phyloP scores from a whole-genome alignment of 2,329 filamentous ascomycete species.

The Leptographium procerum region DNA sequence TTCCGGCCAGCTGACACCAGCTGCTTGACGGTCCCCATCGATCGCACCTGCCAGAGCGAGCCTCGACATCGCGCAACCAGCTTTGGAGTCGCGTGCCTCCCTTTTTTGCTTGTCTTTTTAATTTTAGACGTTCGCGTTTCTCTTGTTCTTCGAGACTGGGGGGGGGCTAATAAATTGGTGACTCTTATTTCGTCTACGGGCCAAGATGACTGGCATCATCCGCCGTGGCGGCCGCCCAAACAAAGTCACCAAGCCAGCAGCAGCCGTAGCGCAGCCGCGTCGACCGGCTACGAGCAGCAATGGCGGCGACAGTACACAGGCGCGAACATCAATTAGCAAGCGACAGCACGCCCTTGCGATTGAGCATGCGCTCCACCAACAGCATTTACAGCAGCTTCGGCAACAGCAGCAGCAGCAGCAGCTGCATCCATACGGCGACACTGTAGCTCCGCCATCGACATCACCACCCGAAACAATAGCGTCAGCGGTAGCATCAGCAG shows the following conservation, averaged over 20 bases:
- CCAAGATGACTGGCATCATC: constrained; percentile 24
- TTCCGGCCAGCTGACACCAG: constrained; percentile 12
- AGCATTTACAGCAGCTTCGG: constrained; percentile 10
- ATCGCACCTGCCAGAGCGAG: neutral
- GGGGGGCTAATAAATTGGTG: neutral
- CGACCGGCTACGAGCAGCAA: constrained; percentile 5
- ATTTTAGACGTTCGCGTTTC: neutral
- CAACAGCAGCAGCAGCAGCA: constrained; percentile 7
- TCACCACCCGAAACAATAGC: neutral
- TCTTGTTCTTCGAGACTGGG: neutral
- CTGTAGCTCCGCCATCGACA: neutral
- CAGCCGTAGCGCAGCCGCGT: constrained; percentile 16
- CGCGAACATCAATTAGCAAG: neutral
- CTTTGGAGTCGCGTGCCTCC: neutral
- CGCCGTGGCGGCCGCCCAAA: constrained; percentile 27
- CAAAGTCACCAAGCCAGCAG: constrained; percentile 32
- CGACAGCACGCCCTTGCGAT: constrained; percentile 5
- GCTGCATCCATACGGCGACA: neutral
- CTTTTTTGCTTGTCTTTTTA: neutral
- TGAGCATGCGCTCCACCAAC: constrained; percentile 9
- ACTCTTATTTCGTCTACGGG: neutral
- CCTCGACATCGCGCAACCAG: neutral
- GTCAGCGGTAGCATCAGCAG: neutral
- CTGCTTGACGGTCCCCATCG: constrained; percentile 6
- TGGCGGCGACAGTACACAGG: neutral